Percentiles rank a stretch among this genome's conserved stretches.
Evolutionary conservation across 1,284 basidiomycete genomes (phyloP).

Genomic region (Cerrena zonata): DNA sequence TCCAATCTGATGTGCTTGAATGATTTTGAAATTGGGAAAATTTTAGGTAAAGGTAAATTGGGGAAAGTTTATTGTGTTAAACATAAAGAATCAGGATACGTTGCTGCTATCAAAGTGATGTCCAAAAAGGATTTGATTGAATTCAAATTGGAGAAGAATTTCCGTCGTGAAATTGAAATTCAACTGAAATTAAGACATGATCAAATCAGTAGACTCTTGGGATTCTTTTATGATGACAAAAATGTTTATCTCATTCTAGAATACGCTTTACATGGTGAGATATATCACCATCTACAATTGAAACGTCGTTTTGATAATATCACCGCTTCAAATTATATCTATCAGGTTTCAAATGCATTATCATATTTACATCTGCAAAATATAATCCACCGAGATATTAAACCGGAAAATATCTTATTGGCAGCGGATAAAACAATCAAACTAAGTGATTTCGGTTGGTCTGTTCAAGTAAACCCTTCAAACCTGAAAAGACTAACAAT

Average conservation of each 20-base stretch:
- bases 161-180: slow-evolving; percentile 96
- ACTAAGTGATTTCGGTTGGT: slow-evolving; percentile 99
- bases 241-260: slow-evolving; percentile 98
- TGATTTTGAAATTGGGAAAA: slow-evolving; percentile 90
- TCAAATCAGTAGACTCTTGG: slow-evolving; percentile 88
- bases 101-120: slow-evolving; percentile 93
- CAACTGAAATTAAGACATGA: slow-evolving; percentile 97
- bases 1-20: too few relatives aligned
- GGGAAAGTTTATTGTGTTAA: slow-evolving; percentile 98
- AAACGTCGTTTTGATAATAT: slow-evolving; percentile 82
- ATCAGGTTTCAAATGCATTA: slow-evolving; percentile 97
- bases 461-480: slow-evolving; percentile 89
- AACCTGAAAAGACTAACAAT: slow-evolving; percentile 83
- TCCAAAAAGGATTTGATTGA: slow-evolving; percentile 95
- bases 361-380: slow-evolving; percentile 92
- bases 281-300: slow-evolving; percentile 92
- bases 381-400: slow-evolving; percentile 98
- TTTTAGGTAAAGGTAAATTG: slow-evolving; percentile 97
- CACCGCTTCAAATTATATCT: slow-evolving; percentile 83
- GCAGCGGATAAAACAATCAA: slow-evolving; percentile 96
- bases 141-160: slow-evolving; percentile 86
- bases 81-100: slow-evolving; percentile 87
- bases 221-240: slow-evolving; percentile 96
- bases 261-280: slow-evolving; percentile 91
- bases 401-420: slow-evolving; percentile 93